Conservation (phyloP, 2,329 filamentous ascomycete species). For the Botrytis hyacinthi region DNA sequence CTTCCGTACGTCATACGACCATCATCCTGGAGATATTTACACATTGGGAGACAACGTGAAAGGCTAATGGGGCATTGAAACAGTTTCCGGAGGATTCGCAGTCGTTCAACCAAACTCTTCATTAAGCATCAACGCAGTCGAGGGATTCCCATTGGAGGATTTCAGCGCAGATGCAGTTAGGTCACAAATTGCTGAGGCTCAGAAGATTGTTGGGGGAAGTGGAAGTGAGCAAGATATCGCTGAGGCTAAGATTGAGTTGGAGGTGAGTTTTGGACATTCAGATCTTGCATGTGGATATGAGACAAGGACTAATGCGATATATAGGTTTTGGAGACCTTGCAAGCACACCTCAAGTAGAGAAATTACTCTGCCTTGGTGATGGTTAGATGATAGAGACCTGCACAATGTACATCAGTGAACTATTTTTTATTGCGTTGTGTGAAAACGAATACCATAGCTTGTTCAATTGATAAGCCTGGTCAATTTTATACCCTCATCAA, state of each 20-base stretch:
- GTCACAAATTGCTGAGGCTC: slow-evolving; percentile 87
- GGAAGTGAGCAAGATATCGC: slow-evolving; percentile 97
- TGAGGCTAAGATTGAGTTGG: slow-evolving; percentile 98
- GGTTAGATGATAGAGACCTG: slow-evolving; percentile 33
- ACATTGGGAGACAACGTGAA: background rate
- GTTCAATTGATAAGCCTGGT: background rate
- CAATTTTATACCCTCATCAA: slow-evolving; percentile 3
- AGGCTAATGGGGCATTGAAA: slow-evolving; percentile 8
- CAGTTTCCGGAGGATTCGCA: slow-evolving; percentile 95
- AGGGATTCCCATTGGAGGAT: slow-evolving; percentile 91
- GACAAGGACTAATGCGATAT: slow-evolving; percentile 41
- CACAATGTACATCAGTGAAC: slow-evolving; percentile 39
- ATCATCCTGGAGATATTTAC: background rate
- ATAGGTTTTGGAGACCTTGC: slow-evolving; percentile 79
- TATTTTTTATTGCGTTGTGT: slow-evolving; percentile 33
- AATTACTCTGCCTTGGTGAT: slow-evolving; percentile 16
- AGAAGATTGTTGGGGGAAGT: slow-evolving; percentile 86
- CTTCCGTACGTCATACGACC: slow-evolving; percentile 71
- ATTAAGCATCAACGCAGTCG: slow-evolving; percentile 97
- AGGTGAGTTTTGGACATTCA: slow-evolving; percentile 58
- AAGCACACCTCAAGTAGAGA: slow-evolving; percentile 74
- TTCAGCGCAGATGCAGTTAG: slow-evolving; percentile 90
- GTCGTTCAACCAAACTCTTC: slow-evolving; percentile 92
- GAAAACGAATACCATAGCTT: slow-evolving; percentile 22
- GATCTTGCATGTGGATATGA: background rate